Conservation (phyloP, 2,329 filamentous ascomycete genomes). For the Phoma sp. region DNA sequence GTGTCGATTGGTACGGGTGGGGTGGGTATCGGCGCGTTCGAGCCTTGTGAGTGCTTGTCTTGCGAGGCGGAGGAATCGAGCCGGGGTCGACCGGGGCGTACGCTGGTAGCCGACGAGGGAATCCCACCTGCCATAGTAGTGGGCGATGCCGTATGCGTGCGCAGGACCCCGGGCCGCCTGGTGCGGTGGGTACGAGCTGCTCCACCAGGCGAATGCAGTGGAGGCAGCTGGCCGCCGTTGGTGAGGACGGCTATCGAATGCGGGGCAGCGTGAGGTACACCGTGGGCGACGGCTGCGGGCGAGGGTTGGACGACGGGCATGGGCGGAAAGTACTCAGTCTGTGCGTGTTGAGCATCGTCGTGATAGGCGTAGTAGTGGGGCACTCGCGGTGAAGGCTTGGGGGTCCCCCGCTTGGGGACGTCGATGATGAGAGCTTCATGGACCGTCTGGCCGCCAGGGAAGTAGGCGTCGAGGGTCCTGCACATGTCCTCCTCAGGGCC, state of each 20-base stretch:
- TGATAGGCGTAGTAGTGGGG: conserved; percentile 59
- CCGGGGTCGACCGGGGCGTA: conserved; percentile 40
- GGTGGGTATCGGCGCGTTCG: conserved; percentile 62
- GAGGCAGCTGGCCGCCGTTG: conserved; percentile 75
- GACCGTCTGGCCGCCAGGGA: conserved; percentile 82
- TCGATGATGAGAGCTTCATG: conserved; percentile 93
- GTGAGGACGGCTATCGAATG: conserved; percentile 78
- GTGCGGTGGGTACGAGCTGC: conserved; percentile 53
- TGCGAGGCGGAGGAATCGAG: conserved; percentile 52
- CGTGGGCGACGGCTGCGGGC: conserved; percentile 45
- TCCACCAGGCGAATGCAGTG: conserved; percentile 82
- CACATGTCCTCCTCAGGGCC: conserved; percentile 86
- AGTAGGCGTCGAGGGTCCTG: conserved; percentile 79
- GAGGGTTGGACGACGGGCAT: conserved; percentile 56
- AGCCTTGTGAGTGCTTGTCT: conserved; percentile 49
- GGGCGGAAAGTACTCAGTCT: conserved; percentile 83
- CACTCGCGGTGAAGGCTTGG: conserved; percentile 76
- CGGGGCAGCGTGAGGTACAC: conserved; percentile 46
- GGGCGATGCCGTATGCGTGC: conserved; percentile 82
- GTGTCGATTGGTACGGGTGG: conserved; percentile 54
- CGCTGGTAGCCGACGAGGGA: conserved; percentile 49
- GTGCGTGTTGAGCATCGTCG: conserved; percentile 71
- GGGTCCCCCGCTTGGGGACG: conserved; percentile 75
- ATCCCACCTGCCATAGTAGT: conserved; percentile 61
- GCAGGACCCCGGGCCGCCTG: conserved; percentile 66